A percentile compares a stretch with the other conserved stretches of the same genome.
Evolutionary conservation across 495 filamentous ascomycete species (phyloP).

Genomic region (Annulohypoxylon stygium): DNA sequence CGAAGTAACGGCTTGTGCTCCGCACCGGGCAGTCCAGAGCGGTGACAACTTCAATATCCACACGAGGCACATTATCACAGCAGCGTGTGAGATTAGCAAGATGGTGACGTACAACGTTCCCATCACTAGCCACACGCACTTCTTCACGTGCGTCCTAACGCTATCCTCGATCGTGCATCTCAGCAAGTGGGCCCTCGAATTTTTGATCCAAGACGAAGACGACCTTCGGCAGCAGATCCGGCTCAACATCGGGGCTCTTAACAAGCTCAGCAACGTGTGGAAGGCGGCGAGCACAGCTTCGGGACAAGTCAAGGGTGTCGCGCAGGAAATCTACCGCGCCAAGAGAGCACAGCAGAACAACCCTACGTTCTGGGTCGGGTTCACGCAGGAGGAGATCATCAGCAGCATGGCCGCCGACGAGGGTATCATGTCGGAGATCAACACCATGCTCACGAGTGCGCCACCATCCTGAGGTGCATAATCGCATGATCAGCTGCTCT

Average conservation of each 20-base stretch:
- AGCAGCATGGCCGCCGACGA: constrained; percentile 66
- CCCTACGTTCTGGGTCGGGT: constrained; percentile 65
- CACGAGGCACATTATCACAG: constrained; percentile 82
- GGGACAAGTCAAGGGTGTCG: constrained; percentile 79
- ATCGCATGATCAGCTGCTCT: constrained; percentile 15
- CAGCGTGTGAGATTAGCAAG: constrained; percentile 80
- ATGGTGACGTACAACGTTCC: constrained; percentile 82
- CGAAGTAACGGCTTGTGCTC: constrained; percentile 70
- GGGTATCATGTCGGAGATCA: constrained; percentile 67
- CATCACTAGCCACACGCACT: constrained; percentile 82
- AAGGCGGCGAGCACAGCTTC: constrained; percentile 79
- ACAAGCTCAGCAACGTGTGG: constrained; percentile 80
- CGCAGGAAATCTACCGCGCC: constrained; percentile 71
- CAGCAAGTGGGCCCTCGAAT: constrained; percentile 69
- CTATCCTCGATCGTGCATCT: constrained; percentile 74
- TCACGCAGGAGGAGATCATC: constrained; percentile 68
- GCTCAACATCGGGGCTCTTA: constrained; percentile 86
- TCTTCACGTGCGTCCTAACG: constrained; percentile 88
- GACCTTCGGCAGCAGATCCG: constrained; percentile 82
- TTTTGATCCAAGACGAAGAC: constrained; percentile 69
- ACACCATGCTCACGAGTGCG: constrained; percentile 48
- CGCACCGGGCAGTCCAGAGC: constrained; percentile 65
- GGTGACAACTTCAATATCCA: constrained; percentile 75
- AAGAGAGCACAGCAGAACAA: constrained; percentile 67
- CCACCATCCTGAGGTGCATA: constrained; percentile 21